Evolutionary conservation across 75 land plant species (phyloP).

Genomic region (Pseudotsuga menziesii): DNA sequence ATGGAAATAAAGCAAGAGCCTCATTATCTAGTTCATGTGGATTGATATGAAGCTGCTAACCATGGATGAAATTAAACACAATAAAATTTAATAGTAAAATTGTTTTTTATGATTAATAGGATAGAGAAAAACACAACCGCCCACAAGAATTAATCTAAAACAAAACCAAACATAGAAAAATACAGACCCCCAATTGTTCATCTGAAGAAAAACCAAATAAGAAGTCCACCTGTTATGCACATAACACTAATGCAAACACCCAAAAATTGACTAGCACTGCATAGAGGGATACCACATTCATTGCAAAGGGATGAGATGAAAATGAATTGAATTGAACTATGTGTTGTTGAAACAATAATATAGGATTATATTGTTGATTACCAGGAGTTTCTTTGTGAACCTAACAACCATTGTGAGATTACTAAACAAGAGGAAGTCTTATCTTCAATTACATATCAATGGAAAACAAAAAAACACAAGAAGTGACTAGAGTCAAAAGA

Average conservation of each 20-base stretch:
- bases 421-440: not conserved
- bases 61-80: conserved; percentile 19
- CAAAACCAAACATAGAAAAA: too few species aligned
- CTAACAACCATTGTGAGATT: conserved; percentile 41
- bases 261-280: too few species aligned
- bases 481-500: not conserved
- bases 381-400: conserved; percentile 17
- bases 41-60: conserved; percentile 65
- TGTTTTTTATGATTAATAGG: too few species aligned
- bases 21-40: conserved; percentile 84
- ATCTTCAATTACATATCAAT: not conserved
- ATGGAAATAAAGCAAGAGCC: conserved; percentile 63
- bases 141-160: not conserved
- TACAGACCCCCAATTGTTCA: too few species aligned
- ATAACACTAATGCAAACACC: too few species aligned
- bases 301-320: too few species aligned
- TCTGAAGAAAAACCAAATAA: not conserved
- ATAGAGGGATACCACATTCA: too few species aligned
- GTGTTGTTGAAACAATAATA: too few species aligned
- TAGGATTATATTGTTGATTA: too few species aligned
- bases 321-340: too few species aligned
- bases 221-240: not conserved
- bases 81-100: not conserved
- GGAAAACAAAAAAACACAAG: not conserved
- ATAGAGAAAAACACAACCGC: not conserved